Base-by-base conservation (phyloP, 768 basidiomycete genomes). In the Xerocomellus chrysenteron region DNA sequence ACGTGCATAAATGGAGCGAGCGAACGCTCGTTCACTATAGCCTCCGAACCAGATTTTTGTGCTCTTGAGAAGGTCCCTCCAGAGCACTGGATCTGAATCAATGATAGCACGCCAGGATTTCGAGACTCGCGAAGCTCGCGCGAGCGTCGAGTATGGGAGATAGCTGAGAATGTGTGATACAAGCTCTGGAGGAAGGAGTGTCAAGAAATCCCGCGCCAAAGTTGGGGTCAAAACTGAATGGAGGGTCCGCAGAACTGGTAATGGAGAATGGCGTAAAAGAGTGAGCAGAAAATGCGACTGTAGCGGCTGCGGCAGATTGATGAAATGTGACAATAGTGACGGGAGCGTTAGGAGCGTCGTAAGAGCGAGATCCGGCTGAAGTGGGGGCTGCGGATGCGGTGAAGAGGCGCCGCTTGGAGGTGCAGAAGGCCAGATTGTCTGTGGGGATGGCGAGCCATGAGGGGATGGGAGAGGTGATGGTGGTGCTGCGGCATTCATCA, bases 201-300 rank as follows among this genome's bases (percentile, higher is more conserved):
- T 87, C 62, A 98, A 82, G 71, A 98, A 99, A 74, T 99, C 97
- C 63, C 95, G 89, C 21, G 94, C 92, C 30, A 98, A 79, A 3
- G 93, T 94, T 26, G 90, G 92, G 1, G 90, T 87, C 63, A 98
- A 79, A 64, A 98, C 90, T 36, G 88, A 86, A 66, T 95, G 88
- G 16, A 98, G 74, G 1, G 90, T 90, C 50, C 96, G 89, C 28
- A 99, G 80, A 37, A 98, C 96, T 5, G 93, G 87, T 19, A 96
- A 82, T 3, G 94, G 87, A 5, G 94, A 93, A 65, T 95, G 92
- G 57, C 94, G 88, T 33, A 99, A 78, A 55, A 98, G 84, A 26
- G 93, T 93, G 64, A 98, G 85, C 52, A 98, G 83, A 65, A 97
- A 85, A 71, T 98, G 94, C 5, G 94, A 94, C 75, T 98, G 96